These are phyloP conservation scores for Yarrowia hollandica DNA, from an alignment of 805 yeast genomes.

Conservation along the genomic window DNA sequence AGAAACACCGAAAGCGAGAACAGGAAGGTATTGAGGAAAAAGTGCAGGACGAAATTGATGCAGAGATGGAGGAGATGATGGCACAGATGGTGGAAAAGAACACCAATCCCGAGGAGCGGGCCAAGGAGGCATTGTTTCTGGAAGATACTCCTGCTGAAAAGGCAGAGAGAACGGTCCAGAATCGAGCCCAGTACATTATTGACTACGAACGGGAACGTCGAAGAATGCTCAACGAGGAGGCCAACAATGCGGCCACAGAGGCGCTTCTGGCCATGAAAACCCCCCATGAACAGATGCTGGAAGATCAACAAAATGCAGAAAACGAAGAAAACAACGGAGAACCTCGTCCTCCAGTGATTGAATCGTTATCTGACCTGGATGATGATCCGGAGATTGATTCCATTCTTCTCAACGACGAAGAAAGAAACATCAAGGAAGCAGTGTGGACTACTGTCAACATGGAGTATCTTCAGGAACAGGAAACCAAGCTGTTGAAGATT, in stretches of 20 bases:
- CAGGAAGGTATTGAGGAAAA: slow-evolving; percentile 32
- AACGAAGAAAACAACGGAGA: background rate
- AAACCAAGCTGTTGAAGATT: slow-evolving; percentile 72
- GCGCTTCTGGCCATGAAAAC: slow-evolving; percentile 14
- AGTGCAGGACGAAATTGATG: slow-evolving; percentile 27
- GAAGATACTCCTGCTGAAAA: slow-evolving; percentile 30
- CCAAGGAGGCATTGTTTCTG: slow-evolving; percentile 27
- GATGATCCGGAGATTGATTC: slow-evolving; percentile 71
- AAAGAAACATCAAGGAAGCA: slow-evolving; percentile 69
- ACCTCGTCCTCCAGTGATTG: slow-evolving; percentile 40
- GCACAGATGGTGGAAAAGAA: slow-evolving; percentile 14
- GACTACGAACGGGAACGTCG: slow-evolving; percentile 22
- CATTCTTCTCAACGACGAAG: slow-evolving; percentile 65
- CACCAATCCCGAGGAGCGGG: slow-evolving; percentile 7
- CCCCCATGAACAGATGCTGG: slow-evolving; percentile 21
- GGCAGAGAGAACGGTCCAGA: slow-evolving; percentile 29
- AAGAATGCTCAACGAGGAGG: slow-evolving; percentile 25
- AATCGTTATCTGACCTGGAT: slow-evolving; percentile 61
- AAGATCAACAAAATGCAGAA: background rate
- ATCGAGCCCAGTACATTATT: slow-evolving; percentile 27
- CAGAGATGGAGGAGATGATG: slow-evolving; percentile 15
- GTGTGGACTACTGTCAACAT: slow-evolving; percentile 90
- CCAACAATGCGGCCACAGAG: slow-evolving; percentile 14
- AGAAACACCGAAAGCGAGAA: slow-evolving; percentile 58
- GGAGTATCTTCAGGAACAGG: slow-evolving; percentile 82